Base-by-base conservation (phyloP, 1,284 basidiomycete species). In the Kalmanozyma brasiliensis region DNA sequence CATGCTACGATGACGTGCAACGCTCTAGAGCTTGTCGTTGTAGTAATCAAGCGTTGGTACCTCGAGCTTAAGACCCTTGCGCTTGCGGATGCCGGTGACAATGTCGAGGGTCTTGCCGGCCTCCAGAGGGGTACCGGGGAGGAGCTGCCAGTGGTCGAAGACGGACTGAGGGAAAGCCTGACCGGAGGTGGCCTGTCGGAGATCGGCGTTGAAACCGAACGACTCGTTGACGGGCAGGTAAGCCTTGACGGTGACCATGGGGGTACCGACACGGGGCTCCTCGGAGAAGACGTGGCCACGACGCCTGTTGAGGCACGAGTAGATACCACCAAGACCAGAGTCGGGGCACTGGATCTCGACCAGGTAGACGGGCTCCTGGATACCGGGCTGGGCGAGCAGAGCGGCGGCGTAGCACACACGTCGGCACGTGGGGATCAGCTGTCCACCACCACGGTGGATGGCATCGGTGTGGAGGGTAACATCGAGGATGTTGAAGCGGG, bases 241-340 rank as follows among this genome's bases (percentile, higher is more conserved):
- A 32, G 94, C 94, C 89, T 98, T 98, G 85, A 98, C 92, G 58
- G 93, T 98, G 89, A 95, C 97, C 94, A 98, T 98, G 67, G 96
- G 96, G 22, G 96, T 98, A 86, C 96, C 95, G 9, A 90, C 86
- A 81, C 95, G 87, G 85, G 98, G 95, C 86, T 98, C 95, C 85
- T 98, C 92, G 77, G 90, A 91, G 88, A 95, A 94, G 75, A 98
- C 96, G 84, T 96, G 93, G 68, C 95, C 96, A 89, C 96, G 93
- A 84, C 95, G 92, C 87, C 91, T 94, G 90, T 97, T 98, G 85
- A 99, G 86, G 63, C 84, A 84, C 62, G 85, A 85, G 90, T 98
- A 98, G 86, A 99, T 94, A 87, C 96, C 96, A 84, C 96, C 96
- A 79, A 98, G 94, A 74, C 92, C 94, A 82, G 89, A 91, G 85